Conservation (phyloP, 805 yeast species). For the Ogataea henricii region DNA sequence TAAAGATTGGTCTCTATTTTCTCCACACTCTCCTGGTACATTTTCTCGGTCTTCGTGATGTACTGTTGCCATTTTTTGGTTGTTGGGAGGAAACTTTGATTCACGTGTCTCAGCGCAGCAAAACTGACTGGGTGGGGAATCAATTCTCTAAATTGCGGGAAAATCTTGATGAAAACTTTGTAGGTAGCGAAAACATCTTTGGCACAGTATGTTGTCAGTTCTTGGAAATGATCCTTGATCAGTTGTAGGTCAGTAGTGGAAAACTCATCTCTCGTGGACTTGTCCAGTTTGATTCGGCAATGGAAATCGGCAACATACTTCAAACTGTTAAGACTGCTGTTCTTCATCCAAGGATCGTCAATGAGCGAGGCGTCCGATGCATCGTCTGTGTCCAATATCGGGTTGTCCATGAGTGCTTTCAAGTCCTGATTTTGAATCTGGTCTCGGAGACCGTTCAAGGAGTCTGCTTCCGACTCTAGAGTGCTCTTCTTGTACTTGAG, state of each 20-base stretch:
- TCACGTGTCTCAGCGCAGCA: slow-evolving; percentile 77
- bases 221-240: slow-evolving; percentile 57
- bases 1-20: slow-evolving; percentile 60
- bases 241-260: slow-evolving; percentile 52
- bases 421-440: slow-evolving; percentile 28
- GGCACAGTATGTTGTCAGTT: slow-evolving; percentile 79
- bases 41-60: slow-evolving; percentile 63
- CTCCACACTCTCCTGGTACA: slow-evolving; percentile 59
- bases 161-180: slow-evolving; percentile 63
- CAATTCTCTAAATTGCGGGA: slow-evolving; percentile 64
- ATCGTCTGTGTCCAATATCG: slow-evolving; percentile 35
- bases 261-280: slow-evolving; percentile 67
- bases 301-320: slow-evolving; percentile 79
- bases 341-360: slow-evolving; percentile 86
- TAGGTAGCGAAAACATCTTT: slow-evolving; percentile 78
- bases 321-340: slow-evolving; percentile 76
- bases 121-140: slow-evolving; percentile 95
- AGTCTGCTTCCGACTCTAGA: slow-evolving; percentile 21
- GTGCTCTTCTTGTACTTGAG: slow-evolving; percentile 53
- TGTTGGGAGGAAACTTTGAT: slow-evolving; percentile 78
- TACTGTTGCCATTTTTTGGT: slow-evolving; percentile 72
- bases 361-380: slow-evolving; percentile 30
- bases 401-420: slow-evolving; percentile 30
- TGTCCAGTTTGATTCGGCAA: slow-evolving; percentile 67
- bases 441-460: slow-evolving; percentile 23